These are phyloP conservation scores for Populus tomentosa DNA, from an alignment of 441 rosid genomes.

Conservation along the genomic window DNA sequence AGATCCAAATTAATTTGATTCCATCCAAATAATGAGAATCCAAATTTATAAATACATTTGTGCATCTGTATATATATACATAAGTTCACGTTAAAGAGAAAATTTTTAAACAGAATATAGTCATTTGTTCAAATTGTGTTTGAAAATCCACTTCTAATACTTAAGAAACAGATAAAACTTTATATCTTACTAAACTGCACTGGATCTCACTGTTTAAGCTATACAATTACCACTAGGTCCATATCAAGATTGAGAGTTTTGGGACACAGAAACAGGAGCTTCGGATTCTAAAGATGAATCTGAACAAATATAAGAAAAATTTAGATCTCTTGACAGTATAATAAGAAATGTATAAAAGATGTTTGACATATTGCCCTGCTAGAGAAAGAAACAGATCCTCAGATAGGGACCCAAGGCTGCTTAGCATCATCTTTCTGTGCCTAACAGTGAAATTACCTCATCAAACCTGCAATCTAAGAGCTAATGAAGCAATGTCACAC, in stretches of 20 bases:
- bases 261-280: too few species aligned
- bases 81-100: background rate
- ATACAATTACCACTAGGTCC: too few species aligned
- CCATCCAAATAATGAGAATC: background rate
- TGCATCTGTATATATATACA: background rate
- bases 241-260: too few species aligned
- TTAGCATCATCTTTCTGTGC: background rate
- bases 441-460: background rate
- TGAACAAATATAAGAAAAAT: too few species aligned
- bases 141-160: background rate
- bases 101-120: background rate
- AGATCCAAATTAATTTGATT: background rate
- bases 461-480: background rate
- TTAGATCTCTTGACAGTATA: too few species aligned
- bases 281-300: too few species aligned
- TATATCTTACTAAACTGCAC: background rate
- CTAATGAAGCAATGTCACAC: background rate
- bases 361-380: background rate
- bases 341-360: too few species aligned
- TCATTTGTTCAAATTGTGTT: background rate
- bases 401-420: background rate
- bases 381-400: background rate
- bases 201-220: background rate
- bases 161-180: background rate
- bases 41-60: background rate